Percentiles rank a stretch among this genome's conserved stretches.
phyloP scores from a whole-genome alignment of 192 early-diverging fungal genomes.

The Coemansia guatemalensis region DNA sequence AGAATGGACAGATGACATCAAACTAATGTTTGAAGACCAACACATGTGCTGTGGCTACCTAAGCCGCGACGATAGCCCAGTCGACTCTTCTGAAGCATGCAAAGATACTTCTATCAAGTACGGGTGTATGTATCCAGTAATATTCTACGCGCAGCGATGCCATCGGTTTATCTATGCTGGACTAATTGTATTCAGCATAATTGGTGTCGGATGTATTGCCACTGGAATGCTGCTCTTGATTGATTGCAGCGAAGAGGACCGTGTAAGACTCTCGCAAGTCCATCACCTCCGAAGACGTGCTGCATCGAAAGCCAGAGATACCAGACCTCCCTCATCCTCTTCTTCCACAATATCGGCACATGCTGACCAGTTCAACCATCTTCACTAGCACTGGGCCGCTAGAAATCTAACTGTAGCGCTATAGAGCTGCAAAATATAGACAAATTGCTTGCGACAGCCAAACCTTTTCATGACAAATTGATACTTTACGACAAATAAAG shows the following conservation, averaged over 20 bases:
- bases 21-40: slow-evolving; percentile 30
- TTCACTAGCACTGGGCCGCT: too few species aligned
- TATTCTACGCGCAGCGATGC: slow-evolving; percentile 30
- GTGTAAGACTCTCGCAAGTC: slow-evolving; percentile 17
- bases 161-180: slow-evolving; percentile 42
- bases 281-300: slow-evolving; percentile 27
- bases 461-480: too few species aligned
- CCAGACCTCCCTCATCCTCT: background rate
- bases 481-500: too few species aligned
- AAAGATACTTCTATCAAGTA: slow-evolving; percentile 9
- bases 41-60: slow-evolving; percentile 38
- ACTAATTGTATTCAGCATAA: slow-evolving; percentile 26
- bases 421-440: too few species aligned
- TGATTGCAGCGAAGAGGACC: slow-evolving; percentile 22
- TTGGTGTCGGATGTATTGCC: slow-evolving; percentile 24
- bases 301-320: slow-evolving; percentile 13
- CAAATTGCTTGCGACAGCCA: too few species aligned
- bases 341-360: background rate
- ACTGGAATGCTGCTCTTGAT: slow-evolving; percentile 24
- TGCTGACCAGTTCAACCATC: too few species aligned
- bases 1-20: slow-evolving; percentile 32
- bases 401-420: too few species aligned
- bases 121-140: slow-evolving; percentile 37
- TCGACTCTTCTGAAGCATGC: slow-evolving; percentile 24
- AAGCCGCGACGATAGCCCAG: slow-evolving; percentile 28